Base-by-base conservation (phyloP, 441 rosid genomes). In the Rhodomyrtus psidioides region DNA sequence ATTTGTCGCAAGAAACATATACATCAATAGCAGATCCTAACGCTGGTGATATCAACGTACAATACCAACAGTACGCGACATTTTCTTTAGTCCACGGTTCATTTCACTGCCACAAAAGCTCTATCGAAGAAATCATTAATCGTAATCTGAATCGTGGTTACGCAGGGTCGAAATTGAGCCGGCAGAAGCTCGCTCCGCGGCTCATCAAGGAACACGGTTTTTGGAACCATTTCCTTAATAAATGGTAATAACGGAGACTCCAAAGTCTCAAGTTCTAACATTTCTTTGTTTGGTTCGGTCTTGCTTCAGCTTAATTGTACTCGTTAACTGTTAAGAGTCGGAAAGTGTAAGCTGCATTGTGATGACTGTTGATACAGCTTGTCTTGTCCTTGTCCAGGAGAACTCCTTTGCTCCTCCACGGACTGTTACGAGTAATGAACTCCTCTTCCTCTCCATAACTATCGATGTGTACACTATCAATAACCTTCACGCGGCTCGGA, bases 41-140 rank as follows among this genome's bases (percentile, higher is more conserved):
- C 8, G 59, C 27, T 24, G 59, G 59, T 13, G 28, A 24, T 26
- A 12, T 93, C 9, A 89, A 88, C 55, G 87, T 92, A 27, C 82
- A 88, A 74, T 93, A 82, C 54, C 56, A 84, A 7, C 84, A 51
- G 87, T 84, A 84, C 13, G 79, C 49, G 2, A 56, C 6, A 27
- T 44, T 39, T 24, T 56, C 5, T 56, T 23, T 21, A 23, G 23
- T 9, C 58, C 26, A 3, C 26, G 12, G 58, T 21, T 55, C 12
- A 23, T 9, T 55, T 55, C 6, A 5, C 9, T 12, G 4, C 23
- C 57, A 4, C 10, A 8, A 55, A 55, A 55, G 9, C 24, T 55
- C 23, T 21, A 21, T 21, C 26, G 9, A 21, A 55, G 26, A 21
- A 55, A 55, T 55, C 26, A 55, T 55, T 8, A 9, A 55, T 21